Conservation (phyloP, 495 filamentous ascomycete species). For the Penicillium ochrochloron region DNA sequence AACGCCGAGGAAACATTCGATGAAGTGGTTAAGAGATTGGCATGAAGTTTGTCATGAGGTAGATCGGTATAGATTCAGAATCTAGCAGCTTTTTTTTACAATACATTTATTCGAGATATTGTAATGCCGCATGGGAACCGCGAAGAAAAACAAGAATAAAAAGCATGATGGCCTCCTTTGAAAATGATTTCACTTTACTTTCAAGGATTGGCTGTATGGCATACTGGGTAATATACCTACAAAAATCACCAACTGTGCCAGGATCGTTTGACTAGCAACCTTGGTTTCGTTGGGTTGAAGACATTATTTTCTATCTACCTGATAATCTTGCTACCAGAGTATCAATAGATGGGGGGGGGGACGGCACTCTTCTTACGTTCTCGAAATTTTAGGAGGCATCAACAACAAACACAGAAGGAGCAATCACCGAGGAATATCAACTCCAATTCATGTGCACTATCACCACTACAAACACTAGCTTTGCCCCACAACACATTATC, state of each 20-base stretch:
- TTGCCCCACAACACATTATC: neutral
- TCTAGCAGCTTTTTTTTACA: neutral
- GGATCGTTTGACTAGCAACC: too few relatives aligned
- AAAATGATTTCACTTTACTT: too few relatives aligned
- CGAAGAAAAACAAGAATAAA: neutral
- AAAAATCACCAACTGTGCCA: too few relatives aligned
- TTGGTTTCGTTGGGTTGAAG: too few relatives aligned
- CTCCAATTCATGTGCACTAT: neutral
- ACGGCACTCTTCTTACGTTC: neutral
- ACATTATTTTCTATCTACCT: too few relatives aligned
- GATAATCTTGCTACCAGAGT: too few relatives aligned
- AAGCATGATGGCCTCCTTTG: too few relatives aligned
- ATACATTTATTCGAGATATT: neutral
- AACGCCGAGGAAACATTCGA: slow-evolving; percentile 58
- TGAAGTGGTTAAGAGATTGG: slow-evolving; percentile 21
- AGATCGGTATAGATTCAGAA: neutral
- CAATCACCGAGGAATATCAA: neutral
- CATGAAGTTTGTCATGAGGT: neutral
- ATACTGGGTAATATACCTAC: too few relatives aligned
- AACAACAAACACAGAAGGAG: too few relatives aligned
- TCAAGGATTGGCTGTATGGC: too few relatives aligned
- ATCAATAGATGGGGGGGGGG: too few relatives aligned
- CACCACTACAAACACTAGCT: neutral
- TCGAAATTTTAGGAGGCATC: neutral
- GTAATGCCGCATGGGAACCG: neutral